Base-by-base conservation (phyloP, 768 basidiomycete genomes). In the Heimioporus sp. region DNA sequence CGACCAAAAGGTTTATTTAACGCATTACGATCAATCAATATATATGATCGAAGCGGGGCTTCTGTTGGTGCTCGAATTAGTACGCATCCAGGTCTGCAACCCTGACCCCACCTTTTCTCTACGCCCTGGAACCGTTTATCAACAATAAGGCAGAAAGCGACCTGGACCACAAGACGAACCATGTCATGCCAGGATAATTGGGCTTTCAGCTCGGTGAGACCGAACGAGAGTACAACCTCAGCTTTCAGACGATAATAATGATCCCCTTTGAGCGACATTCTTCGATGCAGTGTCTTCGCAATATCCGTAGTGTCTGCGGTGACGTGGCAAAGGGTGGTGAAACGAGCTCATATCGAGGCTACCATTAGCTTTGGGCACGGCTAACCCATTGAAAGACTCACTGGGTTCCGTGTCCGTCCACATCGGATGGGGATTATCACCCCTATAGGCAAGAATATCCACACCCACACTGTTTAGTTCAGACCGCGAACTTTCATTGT, bases 141-240 rank as follows among this genome's bases (percentile, higher is more conserved):
- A 28, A 17, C 16, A 6, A 42, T 34, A 9, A 13, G 16, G 12
- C 3, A 35, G 35, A 6, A 3, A 49, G 19, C 28, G 10, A 21
- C 16, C 11, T 35, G 11, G 40, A 39, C 12, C 9, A 20, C 2
- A 28, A 11, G 31, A 49, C 53, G 39, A 6, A 60, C 61, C 53
- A 12, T 32, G 15, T 78, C 70, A 10, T 57, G 59, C 78, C 79
- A 80, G 2, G 65, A 58, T 24, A 77, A 68, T 34, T 77, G 72
- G 0, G 76, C 79, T 52, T 76, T 73, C 31, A 79, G 52, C 48
- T 80, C 78, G 0, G 76, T 74, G 10, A 71, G 49, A 2, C 77
- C 78, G 43, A 76, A 73, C 10, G 68, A 61, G 13, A 80, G 46
- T 13, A 77, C 54, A 4, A 79, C 59, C 5, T 72, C 64, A 43